Base-by-base conservation (phyloP, 2,329 filamentous ascomycete genomes). In the Microdochium nivale region DNA sequence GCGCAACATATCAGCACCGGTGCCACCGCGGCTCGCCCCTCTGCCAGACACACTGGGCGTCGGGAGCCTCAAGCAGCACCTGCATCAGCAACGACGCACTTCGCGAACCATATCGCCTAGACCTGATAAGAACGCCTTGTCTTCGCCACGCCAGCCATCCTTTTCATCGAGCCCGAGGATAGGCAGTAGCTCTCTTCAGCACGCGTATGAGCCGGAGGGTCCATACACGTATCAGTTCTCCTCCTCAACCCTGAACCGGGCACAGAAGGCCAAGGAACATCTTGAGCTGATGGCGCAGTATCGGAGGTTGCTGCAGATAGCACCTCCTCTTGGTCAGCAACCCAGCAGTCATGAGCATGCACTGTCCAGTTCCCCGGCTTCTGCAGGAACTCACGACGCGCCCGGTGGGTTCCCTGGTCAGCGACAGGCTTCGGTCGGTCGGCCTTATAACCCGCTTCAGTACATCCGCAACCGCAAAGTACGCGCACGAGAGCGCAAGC, bases 381-480 rank as follows among this genome's bases (percentile, higher is more conserved):
- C 76, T 9, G 72, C 75, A 7, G 56, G 48, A 14, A 53, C 53
- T n/a, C 54, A 24, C 55, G 61, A 40, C 53, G 57, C 55, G 50
- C 59, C 57, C 40, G 53, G 48, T 47, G 74, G 49, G 67, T 59
- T 51, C 37, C 53, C 65, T 55, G 53, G 61, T 61, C 25, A 67
- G 60, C 57, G 65, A 60, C 54, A 65, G 65, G 54, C 61, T 66
- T 43, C 62, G 53, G 66, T 85, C 8, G 87, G 87, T 3, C 84
- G 91, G 50, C 71, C 76, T 2, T 97, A 97, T 65, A 96, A 48
- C 64, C 94, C 92, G 3, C 70, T 99, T 24, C 94, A 97, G 67
- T 90, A 90, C 59, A 87, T 97, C 51, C 85, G 94, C 21, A 97
- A 99, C 63, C 81, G 92, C 48, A 92, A 91, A 64, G 80, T 94